A percentile compares a stretch with the other conserved stretches of the same genome.
These are phyloP conservation scores for Amaranthus cruentus DNA, from an alignment of 148 eudicot genomes.

Conservation along the genomic window DNA sequence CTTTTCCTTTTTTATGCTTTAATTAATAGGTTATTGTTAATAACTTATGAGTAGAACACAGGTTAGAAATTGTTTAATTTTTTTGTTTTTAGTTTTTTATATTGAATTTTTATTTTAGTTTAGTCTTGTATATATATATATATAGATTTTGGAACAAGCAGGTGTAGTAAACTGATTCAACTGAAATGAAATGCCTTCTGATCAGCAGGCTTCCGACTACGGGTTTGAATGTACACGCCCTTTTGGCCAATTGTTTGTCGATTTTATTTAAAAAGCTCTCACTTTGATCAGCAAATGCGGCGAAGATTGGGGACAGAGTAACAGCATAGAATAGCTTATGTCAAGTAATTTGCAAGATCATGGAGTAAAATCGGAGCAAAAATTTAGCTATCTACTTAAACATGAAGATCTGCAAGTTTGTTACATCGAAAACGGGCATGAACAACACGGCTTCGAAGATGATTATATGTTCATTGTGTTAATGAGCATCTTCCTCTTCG, in stretches of 20 bases:
- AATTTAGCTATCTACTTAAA: slow-evolving; percentile 7
- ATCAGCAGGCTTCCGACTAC: slow-evolving; percentile 3
- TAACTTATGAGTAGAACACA: slow-evolving; percentile 4
- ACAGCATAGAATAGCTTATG: slow-evolving; percentile 3
- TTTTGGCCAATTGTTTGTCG: too few species aligned
- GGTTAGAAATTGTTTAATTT: not conserved
- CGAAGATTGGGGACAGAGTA: too few species aligned
- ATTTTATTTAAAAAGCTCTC: too few species aligned
- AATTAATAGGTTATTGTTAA: slow-evolving; percentile 1
- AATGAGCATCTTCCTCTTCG: slow-evolving; percentile 70
- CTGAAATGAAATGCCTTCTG: slow-evolving; percentile 6
- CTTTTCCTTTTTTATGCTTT: not conserved
- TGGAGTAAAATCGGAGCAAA: slow-evolving; percentile 11
- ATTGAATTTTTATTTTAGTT: not conserved
- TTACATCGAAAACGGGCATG: not conserved
- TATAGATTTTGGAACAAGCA: not conserved
- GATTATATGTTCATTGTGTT: slow-evolving; percentile 8
- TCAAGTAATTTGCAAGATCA: slow-evolving; percentile 7
- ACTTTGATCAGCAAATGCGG: too few species aligned
- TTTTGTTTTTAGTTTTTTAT: not conserved
- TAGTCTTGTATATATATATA: slow-evolving; percentile 2
- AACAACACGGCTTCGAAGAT: slow-evolving; percentile 9
- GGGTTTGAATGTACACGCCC: not conserved
- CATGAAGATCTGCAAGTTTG: not conserved
- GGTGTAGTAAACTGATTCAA: not conserved